Base-by-base conservation (phyloP, 257 asterid species). In the Linaria vulgaris region DNA sequence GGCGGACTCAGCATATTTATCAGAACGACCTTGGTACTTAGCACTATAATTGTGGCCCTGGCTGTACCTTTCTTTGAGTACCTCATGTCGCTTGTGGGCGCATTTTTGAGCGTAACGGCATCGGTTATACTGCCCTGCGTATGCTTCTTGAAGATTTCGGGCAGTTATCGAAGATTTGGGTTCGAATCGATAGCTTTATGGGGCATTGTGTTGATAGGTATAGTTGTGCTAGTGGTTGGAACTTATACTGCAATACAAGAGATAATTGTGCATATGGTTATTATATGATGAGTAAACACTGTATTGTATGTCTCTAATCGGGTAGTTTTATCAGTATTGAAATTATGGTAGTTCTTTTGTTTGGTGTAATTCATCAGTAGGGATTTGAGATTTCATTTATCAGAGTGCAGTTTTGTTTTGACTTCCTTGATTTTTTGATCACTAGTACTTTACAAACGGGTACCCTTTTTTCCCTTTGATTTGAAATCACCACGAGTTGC, bases 131-230 rank as follows among this genome's bases (percentile, higher is more conserved):
- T 91, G 16, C 98, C 98, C 0, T 83, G 96, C 70, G 43, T 86
- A 76, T 91, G 96, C 77, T 91, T 62, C 83, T 70, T 84, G 80
- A 88, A 80, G 86, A 82, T 88, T 13, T 82, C 95, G 0, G 82
- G 94, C 11, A 68, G 64, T 63, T 68, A 76, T 39, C 50, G 34
- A 14, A 74, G 71, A 51, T 57, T 78, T 27, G 81, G 86, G 48
- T 2, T 72, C 5, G 88, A 86, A 46, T 9, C 69, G 13, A 5
- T 77, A 16, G 4, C 57, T 27, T 19, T 88, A 30, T 70, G 63
- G 68, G 78, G 83, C 14, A 80, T 87, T 60, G 78, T 83, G 61
- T 70, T 73, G 14, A 11, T 74, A 17, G 95, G 94, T 11, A 43
- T 66, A 27, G 22, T 68, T 31, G 75, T 86, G 51, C 75, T 88